phyloP scores from a whole-genome alignment of 108 stramenopile genomes.

The Skeletonema tropicum region DNA sequence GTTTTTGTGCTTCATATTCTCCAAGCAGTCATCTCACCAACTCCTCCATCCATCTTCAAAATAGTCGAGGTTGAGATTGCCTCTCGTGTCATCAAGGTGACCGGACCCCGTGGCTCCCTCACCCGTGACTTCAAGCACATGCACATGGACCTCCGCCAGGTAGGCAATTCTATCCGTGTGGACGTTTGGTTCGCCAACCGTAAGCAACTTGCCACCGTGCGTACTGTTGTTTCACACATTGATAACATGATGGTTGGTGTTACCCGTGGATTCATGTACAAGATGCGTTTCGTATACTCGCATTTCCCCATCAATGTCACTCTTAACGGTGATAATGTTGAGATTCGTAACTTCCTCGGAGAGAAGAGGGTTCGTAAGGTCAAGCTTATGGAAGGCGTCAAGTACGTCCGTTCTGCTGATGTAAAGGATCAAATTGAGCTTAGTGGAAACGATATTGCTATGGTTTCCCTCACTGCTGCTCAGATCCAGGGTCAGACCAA shows the following conservation, averaged over 20 bases:
- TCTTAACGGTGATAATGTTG: constrained; percentile 81
- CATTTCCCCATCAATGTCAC: constrained; percentile 99
- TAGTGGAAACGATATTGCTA: constrained; percentile 94
- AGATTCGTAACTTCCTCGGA: constrained; percentile 99
- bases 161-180: constrained; percentile 81
- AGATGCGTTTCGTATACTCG: constrained; percentile 99
- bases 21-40: not conserved
- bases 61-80: constrained; percentile 87
- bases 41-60: not conserved
- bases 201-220: constrained; percentile 96
- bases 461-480: constrained; percentile 95
- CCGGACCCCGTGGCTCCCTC: constrained; percentile 92
- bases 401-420: constrained; percentile 89
- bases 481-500: constrained; percentile 96
- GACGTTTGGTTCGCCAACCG: constrained; percentile 98
- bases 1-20: not conserved
- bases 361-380: constrained; percentile 97
- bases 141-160: constrained; percentile 79
- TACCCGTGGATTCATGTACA: constrained; percentile 98
- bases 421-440: constrained; percentile 99
- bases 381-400: constrained; percentile 89
- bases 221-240: constrained; percentile 98
- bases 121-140: constrained; percentile 96
- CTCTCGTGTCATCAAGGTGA: constrained; percentile 90
- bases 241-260: constrained; percentile 99